phyloP scores from a whole-genome alignment of 2,329 filamentous ascomycete species.

The Monosporascus sp. region DNA sequence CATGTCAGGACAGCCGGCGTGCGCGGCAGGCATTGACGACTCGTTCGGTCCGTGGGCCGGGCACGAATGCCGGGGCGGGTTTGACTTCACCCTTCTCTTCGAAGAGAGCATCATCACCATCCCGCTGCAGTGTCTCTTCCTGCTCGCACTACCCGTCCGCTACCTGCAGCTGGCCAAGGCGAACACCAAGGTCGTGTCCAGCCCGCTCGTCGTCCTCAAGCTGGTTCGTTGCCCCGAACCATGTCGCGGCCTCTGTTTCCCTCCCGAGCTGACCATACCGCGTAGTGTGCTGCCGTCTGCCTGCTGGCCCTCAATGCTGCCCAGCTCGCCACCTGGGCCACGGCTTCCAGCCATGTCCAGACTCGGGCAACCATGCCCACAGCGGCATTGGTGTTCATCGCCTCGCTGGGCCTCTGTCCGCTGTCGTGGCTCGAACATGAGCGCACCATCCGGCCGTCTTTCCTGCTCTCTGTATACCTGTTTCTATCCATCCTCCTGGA shows the following conservation, averaged over 20 bases:
- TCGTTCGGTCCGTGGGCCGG: conserved; percentile 4
- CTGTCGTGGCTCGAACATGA: conserved; percentile 9
- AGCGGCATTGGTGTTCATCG: conserved; percentile 1
- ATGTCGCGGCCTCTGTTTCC: too few species aligned
- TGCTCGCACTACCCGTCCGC: conserved; percentile 3
- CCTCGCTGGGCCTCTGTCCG: conserved; percentile 2
- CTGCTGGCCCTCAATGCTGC: not conserved
- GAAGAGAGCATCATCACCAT: conserved; percentile 2
- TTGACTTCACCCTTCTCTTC: conserved; percentile 6
- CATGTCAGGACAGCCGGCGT: too few species aligned
- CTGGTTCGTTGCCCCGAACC: too few species aligned
- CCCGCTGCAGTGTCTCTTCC: conserved; percentile 1
- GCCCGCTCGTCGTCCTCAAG: too few species aligned
- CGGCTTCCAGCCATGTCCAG: not conserved
- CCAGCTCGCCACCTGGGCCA: conserved; percentile 1
- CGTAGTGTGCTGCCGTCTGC: too few species aligned
- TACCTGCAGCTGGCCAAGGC: not conserved
- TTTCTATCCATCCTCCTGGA: conserved; percentile 8
- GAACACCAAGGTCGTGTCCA: not conserved
- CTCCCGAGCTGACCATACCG: too few species aligned
- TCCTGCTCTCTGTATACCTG: conserved; percentile 11
- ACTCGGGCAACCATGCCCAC: conserved; percentile 5
- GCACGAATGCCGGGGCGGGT: conserved; percentile 6
- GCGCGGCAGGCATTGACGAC: not conserved
- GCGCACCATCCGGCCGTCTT: conserved; percentile 6